phyloP scores from a whole-genome alignment of 345 rosid species.

The Cardamine occulta region DNA sequence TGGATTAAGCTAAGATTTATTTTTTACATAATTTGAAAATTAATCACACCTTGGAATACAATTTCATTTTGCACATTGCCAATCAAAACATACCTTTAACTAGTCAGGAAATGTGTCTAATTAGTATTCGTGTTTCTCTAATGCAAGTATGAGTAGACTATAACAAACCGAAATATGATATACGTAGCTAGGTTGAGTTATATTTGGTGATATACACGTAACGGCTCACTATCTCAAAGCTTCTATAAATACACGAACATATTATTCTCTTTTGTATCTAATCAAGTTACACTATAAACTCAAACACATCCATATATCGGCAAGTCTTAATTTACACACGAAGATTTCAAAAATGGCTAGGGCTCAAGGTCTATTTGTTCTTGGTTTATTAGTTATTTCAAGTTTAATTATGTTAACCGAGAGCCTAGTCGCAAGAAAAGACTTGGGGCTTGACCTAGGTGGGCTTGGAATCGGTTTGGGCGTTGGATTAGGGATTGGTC shows the following conservation, averaged over 20 bases:
- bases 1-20: neutral
- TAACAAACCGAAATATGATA: slow-evolving; percentile 5
- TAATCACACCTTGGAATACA: neutral
- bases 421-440: slow-evolving; percentile 48
- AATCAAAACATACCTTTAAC: neutral
- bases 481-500: slow-evolving; percentile 50
- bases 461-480: slow-evolving; percentile 48
- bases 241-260: slow-evolving; percentile 41
- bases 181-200: neutral
- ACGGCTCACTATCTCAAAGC: slow-evolving; percentile 21
- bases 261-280: slow-evolving; percentile 17
- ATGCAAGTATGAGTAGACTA: slow-evolving; percentile 3
- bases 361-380: slow-evolving; percentile 29
- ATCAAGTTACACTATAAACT: slow-evolving; percentile 9
- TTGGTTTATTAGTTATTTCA: slow-evolving; percentile 36
- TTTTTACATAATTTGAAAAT: neutral
- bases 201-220: slow-evolving; percentile 39
- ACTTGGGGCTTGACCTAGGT: slow-evolving; percentile 46
- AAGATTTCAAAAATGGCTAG: slow-evolving; percentile 34
- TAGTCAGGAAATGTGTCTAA: slow-evolving; percentile 4
- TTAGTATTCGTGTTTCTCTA: slow-evolving; percentile 1
- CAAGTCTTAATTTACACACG: slow-evolving; percentile 7
- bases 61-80: slow-evolving; percentile 12
- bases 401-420: slow-evolving; percentile 42
- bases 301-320: neutral